Evolutionary conservation across 768 basidiomycete genomes (phyloP).

Genomic region (Daedaleopsis nitida): DNA sequence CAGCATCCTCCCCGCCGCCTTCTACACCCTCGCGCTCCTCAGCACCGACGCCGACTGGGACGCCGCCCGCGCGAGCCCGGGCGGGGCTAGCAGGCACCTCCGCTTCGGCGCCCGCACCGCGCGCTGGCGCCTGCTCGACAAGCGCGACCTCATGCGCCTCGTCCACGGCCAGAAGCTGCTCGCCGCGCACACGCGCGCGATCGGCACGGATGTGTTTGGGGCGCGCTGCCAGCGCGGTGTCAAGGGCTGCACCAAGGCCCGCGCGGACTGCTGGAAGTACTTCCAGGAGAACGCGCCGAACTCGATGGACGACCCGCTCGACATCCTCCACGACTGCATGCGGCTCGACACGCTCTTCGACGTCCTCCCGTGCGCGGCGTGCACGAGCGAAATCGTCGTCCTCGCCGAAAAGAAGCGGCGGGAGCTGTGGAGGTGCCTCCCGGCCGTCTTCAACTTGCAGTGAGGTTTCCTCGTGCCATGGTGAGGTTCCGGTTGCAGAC

Average conservation of each 20-base stretch:
- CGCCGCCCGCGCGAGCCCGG: slow-evolving; percentile 27
- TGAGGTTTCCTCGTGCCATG: neutral
- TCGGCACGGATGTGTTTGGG: slow-evolving; percentile 32
- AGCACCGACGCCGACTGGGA: slow-evolving; percentile 34
- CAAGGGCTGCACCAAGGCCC: slow-evolving; percentile 30
- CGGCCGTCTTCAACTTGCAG: slow-evolving; percentile 31
- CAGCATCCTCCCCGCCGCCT: slow-evolving; percentile 33
- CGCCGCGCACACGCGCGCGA: slow-evolving; percentile 30
- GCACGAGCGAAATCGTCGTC: slow-evolving; percentile 26
- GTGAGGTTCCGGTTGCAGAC: neutral
- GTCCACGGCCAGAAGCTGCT: slow-evolving; percentile 33
- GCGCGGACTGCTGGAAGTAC: slow-evolving; percentile 34
- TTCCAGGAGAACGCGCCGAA: slow-evolving; percentile 34
- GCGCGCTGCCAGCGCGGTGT: slow-evolving; percentile 26
- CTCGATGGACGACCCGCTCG: slow-evolving; percentile 34
- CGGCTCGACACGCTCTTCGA: slow-evolving; percentile 28
- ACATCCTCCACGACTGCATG: slow-evolving; percentile 32
- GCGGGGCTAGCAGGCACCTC: slow-evolving; percentile 24
- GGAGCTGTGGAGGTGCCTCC: slow-evolving; percentile 32
- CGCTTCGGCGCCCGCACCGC: slow-evolving; percentile 35
- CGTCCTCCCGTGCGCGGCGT: slow-evolving; percentile 31
- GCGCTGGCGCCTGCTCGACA: slow-evolving; percentile 31
- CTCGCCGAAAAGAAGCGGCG: slow-evolving; percentile 30
- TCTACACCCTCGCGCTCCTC: slow-evolving; percentile 32
- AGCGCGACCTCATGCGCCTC: slow-evolving; percentile 32